phyloP scores from a whole-genome alignment of 2,329 filamentous ascomycete genomes.

The Colletotrichum acutatum region DNA sequence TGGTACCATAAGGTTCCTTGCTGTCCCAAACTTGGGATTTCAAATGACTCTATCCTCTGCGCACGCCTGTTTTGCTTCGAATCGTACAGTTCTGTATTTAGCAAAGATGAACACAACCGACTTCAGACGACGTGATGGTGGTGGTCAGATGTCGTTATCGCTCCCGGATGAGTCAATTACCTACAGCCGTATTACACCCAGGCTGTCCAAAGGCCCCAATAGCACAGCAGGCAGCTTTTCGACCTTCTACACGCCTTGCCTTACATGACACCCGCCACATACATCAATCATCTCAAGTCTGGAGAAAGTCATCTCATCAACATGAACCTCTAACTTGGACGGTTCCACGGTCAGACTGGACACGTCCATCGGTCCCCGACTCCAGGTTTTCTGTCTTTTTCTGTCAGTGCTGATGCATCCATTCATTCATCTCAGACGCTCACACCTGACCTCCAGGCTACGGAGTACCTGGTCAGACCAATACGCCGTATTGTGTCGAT shows the following conservation, averaged over 20 bases:
- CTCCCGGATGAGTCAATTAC: neutral
- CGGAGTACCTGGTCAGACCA: neutral
- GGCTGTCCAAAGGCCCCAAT: neutral
- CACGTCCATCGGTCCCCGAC: neutral
- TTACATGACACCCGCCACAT: neutral
- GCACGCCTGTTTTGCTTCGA: conserved; percentile 17
- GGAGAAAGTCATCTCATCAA: conserved; percentile 17
- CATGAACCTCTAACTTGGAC: conserved; percentile 1
- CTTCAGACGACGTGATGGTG: conserved; percentile 12
- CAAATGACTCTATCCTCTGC: conserved; percentile 21
- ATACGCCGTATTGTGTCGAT: neutral
- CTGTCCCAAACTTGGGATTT: neutral
- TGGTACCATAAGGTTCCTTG: neutral
- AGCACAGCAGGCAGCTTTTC: neutral
- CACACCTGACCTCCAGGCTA: neutral
- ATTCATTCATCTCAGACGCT: neutral
- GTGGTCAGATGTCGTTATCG: neutral
- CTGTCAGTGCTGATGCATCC: neutral
- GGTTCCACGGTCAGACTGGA: conserved; percentile 19
- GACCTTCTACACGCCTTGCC: neutral
- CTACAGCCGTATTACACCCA: too few species aligned
- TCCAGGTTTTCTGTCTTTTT: neutral
- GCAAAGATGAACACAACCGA: conserved; percentile 18
- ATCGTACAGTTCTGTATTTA: conserved; percentile 25
- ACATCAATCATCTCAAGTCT: conserved; percentile 1